These are phyloP conservation scores for Pyrus communis DNA, from an alignment of 306 rosid genomes.

Conservation along the genomic window DNA sequence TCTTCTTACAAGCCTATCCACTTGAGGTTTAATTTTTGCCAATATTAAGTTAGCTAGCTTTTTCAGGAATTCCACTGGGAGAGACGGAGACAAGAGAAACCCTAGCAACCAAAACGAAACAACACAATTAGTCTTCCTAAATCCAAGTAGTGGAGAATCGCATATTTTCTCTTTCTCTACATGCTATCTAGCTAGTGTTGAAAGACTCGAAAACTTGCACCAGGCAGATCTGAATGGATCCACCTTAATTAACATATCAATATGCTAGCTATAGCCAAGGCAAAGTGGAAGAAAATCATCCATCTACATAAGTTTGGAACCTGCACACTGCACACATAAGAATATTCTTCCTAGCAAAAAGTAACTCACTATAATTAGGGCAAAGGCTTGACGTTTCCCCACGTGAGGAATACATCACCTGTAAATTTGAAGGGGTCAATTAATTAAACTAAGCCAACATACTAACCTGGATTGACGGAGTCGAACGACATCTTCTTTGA, in stretches of 20 bases:
- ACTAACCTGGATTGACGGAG: no score
- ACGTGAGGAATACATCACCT: not conserved
- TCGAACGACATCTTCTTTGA: no score
- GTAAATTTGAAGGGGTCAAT: not conserved
- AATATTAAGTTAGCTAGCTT: not conserved
- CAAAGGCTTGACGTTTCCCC: not conserved
- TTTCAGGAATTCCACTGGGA: not conserved
- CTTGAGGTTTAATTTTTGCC: not conserved
- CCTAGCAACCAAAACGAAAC: not conserved
- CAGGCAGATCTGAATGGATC: not conserved
- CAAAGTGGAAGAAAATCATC: not conserved
- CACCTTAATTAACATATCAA: not conserved
- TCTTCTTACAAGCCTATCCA: constrained; percentile 1
- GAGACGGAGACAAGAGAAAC: not conserved
- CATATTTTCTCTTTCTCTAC: not conserved
- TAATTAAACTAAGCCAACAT: not conserved
- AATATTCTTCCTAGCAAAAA: not conserved
- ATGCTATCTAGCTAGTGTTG: not conserved
- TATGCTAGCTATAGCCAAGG: not conserved
- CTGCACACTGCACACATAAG: not conserved
- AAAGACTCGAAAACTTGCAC: constrained; percentile 15
- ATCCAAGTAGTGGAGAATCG: constrained; percentile 29
- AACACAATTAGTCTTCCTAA: not conserved
- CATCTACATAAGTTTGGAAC: not conserved
- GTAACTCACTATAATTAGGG: not conserved